These are phyloP conservation scores for Staphylotrichum longicolle DNA, from an alignment of 495 filamentous ascomycete species.

Conservation along the genomic window DNA sequence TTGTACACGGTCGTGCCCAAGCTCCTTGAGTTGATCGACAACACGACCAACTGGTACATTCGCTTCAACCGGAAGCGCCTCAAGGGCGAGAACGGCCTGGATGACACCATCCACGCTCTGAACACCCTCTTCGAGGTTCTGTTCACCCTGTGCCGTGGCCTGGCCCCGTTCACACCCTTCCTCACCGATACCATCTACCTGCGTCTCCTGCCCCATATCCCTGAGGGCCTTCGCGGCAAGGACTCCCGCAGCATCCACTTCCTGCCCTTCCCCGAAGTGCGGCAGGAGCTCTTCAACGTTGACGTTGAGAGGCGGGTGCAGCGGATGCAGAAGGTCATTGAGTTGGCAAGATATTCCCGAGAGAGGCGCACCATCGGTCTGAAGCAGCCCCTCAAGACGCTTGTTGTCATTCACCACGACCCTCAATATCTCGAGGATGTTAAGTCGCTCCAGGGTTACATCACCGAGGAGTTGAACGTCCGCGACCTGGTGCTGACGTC, in stretches of 20 bases:
- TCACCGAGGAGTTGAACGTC: conserved; percentile 88
- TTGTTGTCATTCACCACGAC: conserved; percentile 86
- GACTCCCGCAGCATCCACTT: conserved; percentile 90
- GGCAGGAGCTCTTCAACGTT: conserved; percentile 81
- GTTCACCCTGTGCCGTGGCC: conserved; percentile 78
- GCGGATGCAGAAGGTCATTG: conserved; percentile 94
- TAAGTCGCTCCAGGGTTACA: conserved; percentile 76
- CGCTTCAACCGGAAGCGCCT: conserved; percentile 95
- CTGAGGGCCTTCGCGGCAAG: conserved; percentile 60
- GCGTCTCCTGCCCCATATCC: conserved; percentile 64
- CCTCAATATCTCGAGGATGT: conserved; percentile 85
- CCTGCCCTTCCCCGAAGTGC: conserved; percentile 81
- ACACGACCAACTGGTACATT: conserved; percentile 99
- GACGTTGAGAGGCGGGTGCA: conserved; percentile 81
- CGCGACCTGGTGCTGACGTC: conserved; percentile 78
- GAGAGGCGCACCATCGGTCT: conserved; percentile 81
- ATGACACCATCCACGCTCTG: conserved; percentile 82
- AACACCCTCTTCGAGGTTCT: conserved; percentile 97
- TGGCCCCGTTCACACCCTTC: conserved; percentile 96
- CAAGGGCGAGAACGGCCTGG: conserved; percentile 84
- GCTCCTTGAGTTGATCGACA: conserved; percentile 84
- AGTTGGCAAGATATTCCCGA: conserved; percentile 78
- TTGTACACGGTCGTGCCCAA: conserved; percentile 93
- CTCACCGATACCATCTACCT: conserved; percentile 92
- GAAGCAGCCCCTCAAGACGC: conserved; percentile 85